Base-by-base conservation (phyloP, 441 rosid species). In the Capsella rubella region DNA sequence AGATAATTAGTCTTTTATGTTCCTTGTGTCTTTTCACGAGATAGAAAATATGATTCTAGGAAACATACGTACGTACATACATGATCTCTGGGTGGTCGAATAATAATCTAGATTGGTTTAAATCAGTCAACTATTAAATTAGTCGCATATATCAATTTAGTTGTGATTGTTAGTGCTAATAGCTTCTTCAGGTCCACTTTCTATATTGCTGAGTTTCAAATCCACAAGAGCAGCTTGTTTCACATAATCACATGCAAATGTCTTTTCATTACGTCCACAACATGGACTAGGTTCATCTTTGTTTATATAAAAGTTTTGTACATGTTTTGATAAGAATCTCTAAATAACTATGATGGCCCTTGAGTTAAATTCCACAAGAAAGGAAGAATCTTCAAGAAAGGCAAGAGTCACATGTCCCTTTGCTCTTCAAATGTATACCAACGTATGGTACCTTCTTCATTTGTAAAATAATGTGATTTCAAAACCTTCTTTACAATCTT, bases 381-480 rank as follows among this genome's bases (percentile, higher is more conserved):
- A 21, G 25, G 25, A 21, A 21, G 25, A 21, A 21, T 21, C 25
- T 21, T 21, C 25, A 21, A 21, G 25, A 21, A 34, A 50, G 16
- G 55, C 69, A 72, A 62, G 62, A 63, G 76, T 52, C 63, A 31
- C 32, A 62, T 52, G 63, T 62, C 69, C 55, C 63, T 63, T 42
- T 62, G 69, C 15, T 3, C 61, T 61, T 71, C 61, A 50, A 21
- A 31, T 61, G 40, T 37, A 71, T 39, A 43, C 5, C 6, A n/a
- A 25, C 64, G 29, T 34, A 21, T 28, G 7, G 14, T 32, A 52
- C 35, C 35, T n/a, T 51, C 53, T 61, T 52, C 69, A 29, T 4
- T 37, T 37, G 9, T 2, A 37, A 3, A 37, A 0, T 37, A 15
- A 59, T 32, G 56, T 4, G 31, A 71, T 60, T 50, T 59, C 67